Percentiles rank a stretch among this genome's conserved stretches.
These are phyloP conservation scores for Voacanga thouarsii DNA, from an alignment of 257 asterid species.

Conservation along the genomic window DNA sequence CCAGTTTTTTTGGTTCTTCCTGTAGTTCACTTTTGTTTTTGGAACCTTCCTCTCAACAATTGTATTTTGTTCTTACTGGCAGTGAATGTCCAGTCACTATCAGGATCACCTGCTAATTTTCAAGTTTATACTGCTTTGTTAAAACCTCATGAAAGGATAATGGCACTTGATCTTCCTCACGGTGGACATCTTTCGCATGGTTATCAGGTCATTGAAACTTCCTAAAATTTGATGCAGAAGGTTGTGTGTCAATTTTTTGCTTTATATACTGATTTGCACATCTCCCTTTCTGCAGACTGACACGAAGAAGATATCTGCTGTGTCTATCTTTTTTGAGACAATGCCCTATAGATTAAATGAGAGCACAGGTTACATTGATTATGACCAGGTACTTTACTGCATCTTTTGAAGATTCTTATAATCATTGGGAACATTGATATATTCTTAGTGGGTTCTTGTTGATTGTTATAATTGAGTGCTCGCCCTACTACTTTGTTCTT, in stretches of 20 bases:
- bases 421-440: neutral
- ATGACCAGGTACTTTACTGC: conserved; percentile 66
- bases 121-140: conserved; percentile 92
- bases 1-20: neutral
- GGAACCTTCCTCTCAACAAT: neutral
- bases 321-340: conserved; percentile 93
- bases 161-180: conserved; percentile 99
- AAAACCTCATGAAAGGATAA: conserved; percentile 94
- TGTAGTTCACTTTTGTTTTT: neutral
- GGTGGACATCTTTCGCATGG: conserved; percentile 99
- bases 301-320: conserved; percentile 90
- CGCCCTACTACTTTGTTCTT: neutral
- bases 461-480: neutral
- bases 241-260: neutral
- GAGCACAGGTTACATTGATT: conserved; percentile 91
- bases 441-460: neutral
- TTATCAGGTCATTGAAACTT: conserved; percentile 69
- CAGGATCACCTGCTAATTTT: conserved; percentile 95
- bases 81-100: conserved; percentile 93
- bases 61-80: conserved; percentile 12
- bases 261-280: neutral
- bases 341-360: conserved; percentile 97
- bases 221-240: conserved; percentile 1
- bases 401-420: conserved; percentile 9
- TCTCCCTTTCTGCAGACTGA: conserved; percentile 68